Conservation (phyloP, 179 eudicot species). For the Carnegiea gigantea region DNA sequence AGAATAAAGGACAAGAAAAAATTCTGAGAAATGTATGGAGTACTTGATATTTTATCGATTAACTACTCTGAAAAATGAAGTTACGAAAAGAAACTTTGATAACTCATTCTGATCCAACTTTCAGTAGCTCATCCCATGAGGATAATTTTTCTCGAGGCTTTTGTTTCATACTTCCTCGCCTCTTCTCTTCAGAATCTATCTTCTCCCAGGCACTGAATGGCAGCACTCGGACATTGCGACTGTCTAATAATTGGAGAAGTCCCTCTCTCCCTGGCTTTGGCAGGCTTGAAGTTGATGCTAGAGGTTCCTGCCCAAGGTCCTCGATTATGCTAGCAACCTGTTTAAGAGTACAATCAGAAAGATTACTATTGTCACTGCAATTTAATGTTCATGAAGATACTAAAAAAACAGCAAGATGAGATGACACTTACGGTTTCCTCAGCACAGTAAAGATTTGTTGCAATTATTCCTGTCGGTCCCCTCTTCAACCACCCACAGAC, state of each 20-base stretch:
- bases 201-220: conserved; percentile 82
- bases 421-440: conserved; percentile 81
- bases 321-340: conserved; percentile 76
- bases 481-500: conserved; percentile 97
- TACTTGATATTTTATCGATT: neutral
- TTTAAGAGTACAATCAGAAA: neutral
- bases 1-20: neutral
- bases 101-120: conserved; percentile 53
- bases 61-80: neutral
- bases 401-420: neutral
- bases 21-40: neutral
- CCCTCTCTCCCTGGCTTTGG: conserved; percentile 82
- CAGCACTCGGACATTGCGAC: conserved; percentile 52
- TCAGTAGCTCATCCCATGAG: conserved; percentile 67
- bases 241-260: conserved; percentile 57
- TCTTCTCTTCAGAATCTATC: conserved; percentile 75
- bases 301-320: conserved; percentile 54
- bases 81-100: too few relatives aligned
- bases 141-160: conserved; percentile 80
- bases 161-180: conserved; percentile 59
- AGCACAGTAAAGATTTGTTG: conserved; percentile 84
- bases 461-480: conserved; percentile 94
- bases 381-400: neutral
- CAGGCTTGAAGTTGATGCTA: conserved; percentile 40
- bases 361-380: neutral